These are phyloP conservation scores for Ogataea henricii DNA, from an alignment of 805 yeast genomes.

Conservation along the genomic window DNA sequence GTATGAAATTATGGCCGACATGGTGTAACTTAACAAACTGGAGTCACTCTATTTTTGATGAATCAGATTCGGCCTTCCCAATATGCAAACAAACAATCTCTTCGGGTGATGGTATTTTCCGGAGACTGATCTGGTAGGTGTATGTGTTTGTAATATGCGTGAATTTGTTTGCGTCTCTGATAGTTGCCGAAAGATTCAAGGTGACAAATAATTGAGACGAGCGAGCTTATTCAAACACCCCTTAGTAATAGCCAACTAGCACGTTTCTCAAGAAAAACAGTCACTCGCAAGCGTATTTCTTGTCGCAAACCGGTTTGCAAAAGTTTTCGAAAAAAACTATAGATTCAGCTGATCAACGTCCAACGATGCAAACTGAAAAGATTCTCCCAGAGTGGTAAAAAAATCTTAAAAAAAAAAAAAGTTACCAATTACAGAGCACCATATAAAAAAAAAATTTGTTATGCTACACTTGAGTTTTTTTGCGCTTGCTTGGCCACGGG, in stretches of 20 bases:
- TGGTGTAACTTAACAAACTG: constrained; percentile 2
- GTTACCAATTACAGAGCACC: constrained; percentile 14
- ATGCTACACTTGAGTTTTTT: neutral
- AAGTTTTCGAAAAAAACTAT: constrained; percentile 3
- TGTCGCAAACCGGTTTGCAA: constrained; percentile 1
- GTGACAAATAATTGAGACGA: constrained; percentile 2
- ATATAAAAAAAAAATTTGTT: constrained; percentile 8
- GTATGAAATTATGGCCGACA: constrained; percentile 34
- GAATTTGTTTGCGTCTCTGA: neutral
- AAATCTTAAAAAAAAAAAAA: neutral
- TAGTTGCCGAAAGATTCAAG: neutral
- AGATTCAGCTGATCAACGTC: constrained; percentile 7
- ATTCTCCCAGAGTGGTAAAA: constrained; percentile 4
- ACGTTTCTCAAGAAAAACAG: neutral
- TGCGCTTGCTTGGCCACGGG: constrained; percentile 1
- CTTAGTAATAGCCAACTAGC: constrained; percentile 1
- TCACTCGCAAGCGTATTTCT: constrained; percentile 1
- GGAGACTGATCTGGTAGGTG: neutral
- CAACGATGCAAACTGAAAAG: constrained; percentile 5
- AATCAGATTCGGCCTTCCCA: neutral
- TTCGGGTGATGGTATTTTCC: neutral
- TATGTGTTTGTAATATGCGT: neutral
- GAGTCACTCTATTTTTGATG: neutral
- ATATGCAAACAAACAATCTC: neutral
- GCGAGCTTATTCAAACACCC: constrained; percentile 1